These are phyloP conservation scores for Pecoramyces ruminantium DNA, from an alignment of 192 early-diverging fungal species.

Conservation along the genomic window DNA sequence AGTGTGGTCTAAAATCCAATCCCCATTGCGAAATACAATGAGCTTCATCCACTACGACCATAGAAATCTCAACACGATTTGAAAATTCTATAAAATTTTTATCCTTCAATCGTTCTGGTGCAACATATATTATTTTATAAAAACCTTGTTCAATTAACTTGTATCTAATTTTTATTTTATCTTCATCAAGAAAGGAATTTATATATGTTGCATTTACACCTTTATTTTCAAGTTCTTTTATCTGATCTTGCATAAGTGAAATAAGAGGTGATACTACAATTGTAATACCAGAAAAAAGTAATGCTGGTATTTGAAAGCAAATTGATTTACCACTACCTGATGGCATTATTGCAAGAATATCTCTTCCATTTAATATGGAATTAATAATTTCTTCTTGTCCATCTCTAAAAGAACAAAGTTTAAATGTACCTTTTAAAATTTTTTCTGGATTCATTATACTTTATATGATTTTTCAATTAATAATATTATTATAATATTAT, in stretches of 20 bases:
- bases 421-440: neutral
- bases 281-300: constrained; percentile 16
- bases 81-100: neutral
- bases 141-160: neutral
- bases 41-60: constrained; percentile 31
- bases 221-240: constrained; percentile 16
- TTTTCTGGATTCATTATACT: neutral
- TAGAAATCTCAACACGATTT: constrained; percentile 10
- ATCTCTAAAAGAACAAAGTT: constrained; percentile 10
- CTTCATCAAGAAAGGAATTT: neutral
- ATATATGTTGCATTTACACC: constrained; percentile 11
- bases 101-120: constrained; percentile 17
- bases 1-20: constrained; percentile 37
- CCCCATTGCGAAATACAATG: constrained; percentile 30
- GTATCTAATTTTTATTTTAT: neutral
- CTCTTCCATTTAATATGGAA: constrained; percentile 26
- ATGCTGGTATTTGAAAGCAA: constrained; percentile 30
- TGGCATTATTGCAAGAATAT: constrained; percentile 26
- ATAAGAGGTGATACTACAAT: constrained; percentile 31
- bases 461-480: too few relatives aligned
- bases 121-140: constrained; percentile 20
- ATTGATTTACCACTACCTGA: constrained; percentile 32
- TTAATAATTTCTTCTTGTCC: constrained; percentile 27
- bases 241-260: constrained; percentile 31
- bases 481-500: too few relatives aligned